Conservation (phyloP, 176 grass and related monocot genomes). For the Cenchrus fungigraminus region DNA sequence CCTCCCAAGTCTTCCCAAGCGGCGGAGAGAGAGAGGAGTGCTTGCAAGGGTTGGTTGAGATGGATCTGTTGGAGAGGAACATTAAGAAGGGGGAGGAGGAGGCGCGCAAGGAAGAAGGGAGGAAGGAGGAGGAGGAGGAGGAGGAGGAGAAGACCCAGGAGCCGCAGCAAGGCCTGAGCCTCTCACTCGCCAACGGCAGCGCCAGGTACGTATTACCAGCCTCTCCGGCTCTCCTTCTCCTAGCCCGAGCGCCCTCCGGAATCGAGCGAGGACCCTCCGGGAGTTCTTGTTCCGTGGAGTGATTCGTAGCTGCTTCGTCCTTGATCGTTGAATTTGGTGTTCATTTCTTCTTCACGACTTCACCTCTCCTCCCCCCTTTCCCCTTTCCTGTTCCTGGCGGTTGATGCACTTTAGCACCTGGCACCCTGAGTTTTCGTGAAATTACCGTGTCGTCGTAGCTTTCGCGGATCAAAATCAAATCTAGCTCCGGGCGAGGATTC, state of each 20-base stretch:
- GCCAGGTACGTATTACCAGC: slow-evolving; percentile 30
- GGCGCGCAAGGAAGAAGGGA: slow-evolving; percentile 18
- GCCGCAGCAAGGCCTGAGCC: slow-evolving; percentile 33
- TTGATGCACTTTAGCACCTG: slow-evolving; percentile 9
- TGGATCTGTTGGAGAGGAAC: slow-evolving; percentile 57
- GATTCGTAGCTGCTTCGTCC: neutral
- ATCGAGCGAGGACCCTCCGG: neutral
- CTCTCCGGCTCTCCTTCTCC: neutral
- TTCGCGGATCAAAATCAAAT: neutral
- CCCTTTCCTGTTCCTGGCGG: neutral
- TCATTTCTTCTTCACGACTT: neutral
- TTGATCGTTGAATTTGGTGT: neutral
- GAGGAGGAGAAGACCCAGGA: slow-evolving; percentile 23
- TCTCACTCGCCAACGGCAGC: slow-evolving; percentile 53
- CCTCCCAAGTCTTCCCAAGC: slow-evolving; percentile 10
- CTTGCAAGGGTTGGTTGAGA: slow-evolving; percentile 1
- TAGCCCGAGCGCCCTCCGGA: neutral
- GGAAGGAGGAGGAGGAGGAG: neutral
- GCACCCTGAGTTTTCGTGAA: neutral
- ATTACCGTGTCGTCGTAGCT: neutral
- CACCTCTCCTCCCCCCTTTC: neutral
- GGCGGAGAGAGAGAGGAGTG: neutral
- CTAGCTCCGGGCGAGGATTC: neutral
- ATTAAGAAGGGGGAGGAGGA: slow-evolving; percentile 44
- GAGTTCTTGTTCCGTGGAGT: neutral